Evolutionary conservation across 2,329 filamentous ascomycete species (phyloP), one percentile per base, ranked within the genome.

Genomic region (Fusarium buharicum): DNA sequence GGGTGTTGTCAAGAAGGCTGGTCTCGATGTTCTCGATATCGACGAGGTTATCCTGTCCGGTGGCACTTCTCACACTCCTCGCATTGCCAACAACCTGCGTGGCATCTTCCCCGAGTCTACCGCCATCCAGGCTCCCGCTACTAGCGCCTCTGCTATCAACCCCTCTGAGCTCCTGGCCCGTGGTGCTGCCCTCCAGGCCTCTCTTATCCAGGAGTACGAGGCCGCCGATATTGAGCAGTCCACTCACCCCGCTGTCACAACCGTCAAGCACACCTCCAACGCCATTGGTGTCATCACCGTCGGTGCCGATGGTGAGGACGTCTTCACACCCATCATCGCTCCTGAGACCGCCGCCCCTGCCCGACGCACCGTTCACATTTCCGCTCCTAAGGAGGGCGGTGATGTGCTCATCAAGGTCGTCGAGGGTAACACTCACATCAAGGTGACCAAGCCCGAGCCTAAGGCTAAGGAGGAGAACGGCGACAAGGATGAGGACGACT

Each of bases 1-100:
- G 77, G 85, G 90, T 67, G 93, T 87, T 50, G 85, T 99, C 66
- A 90, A 93, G 82, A 98, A 98, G 85, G 95, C 95, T 41, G 90
- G 88, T 33, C 85, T 99, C 41, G 94, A 98, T 75, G 86, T 96
- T 52, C 86, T 98, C 62, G 94, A 99, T 75, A 86, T 99, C 55
- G 91, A 97, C 74, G 93, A 97, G 82, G 91, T 98, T 68, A 92
- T 99, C 75, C 87, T 98, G 69, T 90, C 91, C 43, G 95, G 95
- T 68, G 95, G 95, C 71, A 91, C 91, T 64, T 90, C 93, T 5
- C 93, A 99, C 83, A 97, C 92, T 1, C 95, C 95, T 62, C 93
- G 94, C 80, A 91, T 98, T 69, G 94, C 95, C 64, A 84, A 86
- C 71, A 92, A 95, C 78, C 80, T 97, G 69, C 82, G 85, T 73